A percentile compares a stretch with the other conserved stretches of the same genome.
These are phyloP conservation scores for Yarrowia galli DNA, from an alignment of 1,139 yeast genomes.

Conservation along the genomic window DNA sequence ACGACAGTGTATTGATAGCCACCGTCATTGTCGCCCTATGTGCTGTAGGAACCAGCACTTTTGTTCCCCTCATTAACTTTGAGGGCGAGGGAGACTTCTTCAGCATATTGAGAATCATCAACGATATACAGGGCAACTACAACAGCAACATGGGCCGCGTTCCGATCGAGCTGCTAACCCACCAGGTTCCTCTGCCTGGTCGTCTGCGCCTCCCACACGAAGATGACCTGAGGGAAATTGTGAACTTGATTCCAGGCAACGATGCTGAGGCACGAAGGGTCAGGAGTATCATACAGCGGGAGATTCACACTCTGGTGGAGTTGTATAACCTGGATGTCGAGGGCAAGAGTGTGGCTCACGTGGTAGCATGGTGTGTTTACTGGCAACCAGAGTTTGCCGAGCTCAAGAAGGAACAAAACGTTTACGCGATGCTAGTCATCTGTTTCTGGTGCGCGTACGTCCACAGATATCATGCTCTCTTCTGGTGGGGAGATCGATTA, in stretches of 20 bases:
- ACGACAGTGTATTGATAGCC: background rate
- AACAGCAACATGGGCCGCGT: background rate
- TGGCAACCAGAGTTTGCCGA: constrained; percentile 4
- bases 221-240: background rate
- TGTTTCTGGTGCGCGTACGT: constrained; percentile 9
- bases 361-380: background rate
- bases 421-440: constrained; percentile 4
- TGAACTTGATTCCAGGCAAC: background rate
- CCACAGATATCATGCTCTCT: background rate
- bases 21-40: background rate
- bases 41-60: background rate
- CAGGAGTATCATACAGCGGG: background rate
- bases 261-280: background rate
- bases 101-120: background rate
- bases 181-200: background rate
- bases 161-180: background rate
- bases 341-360: background rate
- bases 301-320: background rate
- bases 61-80: constrained; percentile 8
- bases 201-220: background rate
- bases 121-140: background rate
- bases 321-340: background rate
- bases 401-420: background rate
- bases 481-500: constrained; percentile 12
- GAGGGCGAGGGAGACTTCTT: background rate